These are phyloP conservation scores for Neurospora sp. DNA, from an alignment of 495 filamentous ascomycete species.

Conservation along the genomic window DNA sequence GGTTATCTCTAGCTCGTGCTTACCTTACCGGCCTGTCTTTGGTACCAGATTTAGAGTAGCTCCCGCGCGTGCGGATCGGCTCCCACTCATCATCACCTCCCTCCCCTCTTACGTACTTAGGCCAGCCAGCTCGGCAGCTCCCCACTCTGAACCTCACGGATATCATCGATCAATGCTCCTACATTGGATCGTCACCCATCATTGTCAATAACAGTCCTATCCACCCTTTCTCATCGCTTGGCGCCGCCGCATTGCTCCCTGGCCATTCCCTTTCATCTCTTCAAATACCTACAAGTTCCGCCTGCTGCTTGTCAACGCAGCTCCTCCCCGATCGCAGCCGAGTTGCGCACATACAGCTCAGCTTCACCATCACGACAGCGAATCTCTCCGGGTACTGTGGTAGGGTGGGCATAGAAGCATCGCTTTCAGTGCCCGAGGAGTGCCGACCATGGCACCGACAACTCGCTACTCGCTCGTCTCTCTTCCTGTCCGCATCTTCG, in stretches of 20 bases:
- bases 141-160: not conserved
- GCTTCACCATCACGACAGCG: not conserved
- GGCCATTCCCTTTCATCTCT: not conserved
- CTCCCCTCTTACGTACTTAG: not conserved
- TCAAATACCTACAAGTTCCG: not conserved
- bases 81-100: not conserved
- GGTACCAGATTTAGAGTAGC: not conserved
- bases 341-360: not conserved
- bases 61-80: not conserved
- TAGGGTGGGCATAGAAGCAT: not conserved
- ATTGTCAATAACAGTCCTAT: not conserved
- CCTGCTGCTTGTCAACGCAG: not conserved
- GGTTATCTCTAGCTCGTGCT: not conserved
- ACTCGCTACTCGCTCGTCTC: constrained; percentile 38
- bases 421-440: not conserved
- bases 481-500: constrained; percentile 38
- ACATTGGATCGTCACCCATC: not conserved
- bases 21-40: not conserved
- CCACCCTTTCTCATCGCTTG: not conserved
- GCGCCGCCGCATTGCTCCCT: not conserved
- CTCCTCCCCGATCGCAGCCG: not conserved
- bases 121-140: not conserved
- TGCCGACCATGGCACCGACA: constrained; percentile 2
- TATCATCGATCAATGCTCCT: not conserved
- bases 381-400: not conserved